These are phyloP conservation scores for Trichoderma semiorbis DNA, from an alignment of 2,329 filamentous ascomycete species.

Conservation along the genomic window DNA sequence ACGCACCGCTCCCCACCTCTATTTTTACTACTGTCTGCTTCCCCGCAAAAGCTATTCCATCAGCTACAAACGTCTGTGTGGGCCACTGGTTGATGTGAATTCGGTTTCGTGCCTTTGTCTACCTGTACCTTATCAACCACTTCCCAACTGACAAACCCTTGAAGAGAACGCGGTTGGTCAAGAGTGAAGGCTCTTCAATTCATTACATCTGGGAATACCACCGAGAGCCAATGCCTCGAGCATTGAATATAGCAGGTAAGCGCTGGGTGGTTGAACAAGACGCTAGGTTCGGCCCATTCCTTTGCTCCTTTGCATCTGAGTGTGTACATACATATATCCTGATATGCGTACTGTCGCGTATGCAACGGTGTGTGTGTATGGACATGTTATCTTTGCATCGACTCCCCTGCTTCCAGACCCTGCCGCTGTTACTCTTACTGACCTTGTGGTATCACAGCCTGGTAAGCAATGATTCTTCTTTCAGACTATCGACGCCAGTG, in stretches of 20 bases:
- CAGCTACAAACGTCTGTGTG: not conserved
- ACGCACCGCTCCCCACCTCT: not conserved
- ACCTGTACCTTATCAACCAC: no score
- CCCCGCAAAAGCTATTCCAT: not conserved
- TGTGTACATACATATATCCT: not conserved
- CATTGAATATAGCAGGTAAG: conserved; percentile 14
- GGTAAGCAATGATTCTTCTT: not conserved
- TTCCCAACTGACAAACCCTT: not conserved
- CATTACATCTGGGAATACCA: not conserved
- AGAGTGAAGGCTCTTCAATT: not conserved
- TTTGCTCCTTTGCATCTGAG: not conserved
- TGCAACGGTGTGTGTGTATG: not conserved
- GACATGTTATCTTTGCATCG: not conserved
- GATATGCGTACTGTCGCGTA: not conserved
- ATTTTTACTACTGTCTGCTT: not conserved
- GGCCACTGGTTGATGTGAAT: not conserved
- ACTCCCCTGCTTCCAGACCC: not conserved
- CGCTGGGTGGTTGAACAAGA: not conserved
- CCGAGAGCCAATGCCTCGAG: conserved; percentile 5
- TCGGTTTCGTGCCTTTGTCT: no score
- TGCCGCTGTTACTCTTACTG: not conserved
- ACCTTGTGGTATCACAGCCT: not conserved
- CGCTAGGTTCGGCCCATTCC: not conserved
- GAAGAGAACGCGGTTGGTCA: not conserved
- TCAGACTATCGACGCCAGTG: not conserved